Evolutionary conservation across 2,329 filamentous ascomycete genomes (phyloP), one percentile per base, ranked within the genome.

Genomic region (Aquanectria penicillioides): DNA sequence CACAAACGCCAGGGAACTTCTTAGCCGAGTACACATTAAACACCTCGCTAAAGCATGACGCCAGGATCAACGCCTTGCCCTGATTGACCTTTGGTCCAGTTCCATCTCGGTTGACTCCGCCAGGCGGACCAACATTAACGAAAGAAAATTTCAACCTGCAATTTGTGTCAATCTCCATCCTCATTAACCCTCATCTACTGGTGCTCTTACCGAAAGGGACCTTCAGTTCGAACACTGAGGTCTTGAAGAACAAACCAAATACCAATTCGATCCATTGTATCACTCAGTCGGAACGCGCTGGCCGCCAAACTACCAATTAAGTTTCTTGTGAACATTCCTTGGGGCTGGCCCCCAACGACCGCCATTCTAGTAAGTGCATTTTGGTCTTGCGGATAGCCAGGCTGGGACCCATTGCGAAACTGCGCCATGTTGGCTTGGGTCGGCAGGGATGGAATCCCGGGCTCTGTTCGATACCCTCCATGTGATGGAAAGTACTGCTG

Each of bases 201-300:
- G 44, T 33, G 12, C 26, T 58, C 76, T 70, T 83, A 96, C 92
- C 94, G 86, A 76, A 98, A 99, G 59, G 83, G 86, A 10, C 95
- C 95, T 75, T 98, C 95, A 0, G 93, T 97, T 40, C 95, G 86
- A 26, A 99, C 94, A 69, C 93, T 97, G 37, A 99, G 81, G 77
- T 99, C 95, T 74, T 97, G 94, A 50, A 98, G 81, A 40, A 99
- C 91, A 70, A 99, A 99, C 94, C 94, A 99, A 64, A 97, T 93
- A 2, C 94, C 94, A 47, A 92, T 87, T 73, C 92, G 91, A 64
- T 92, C 89, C 13, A 91, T 81, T 1, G 88, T 86, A 66, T 98
- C 94, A 3, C 86, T 89, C 50, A 98, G 83, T 26, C 90, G 87
- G 72, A 94, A 94, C 2, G 94, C 94, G 70, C 94, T 97, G 26